A percentile compares a stretch with the other conserved stretches of the same genome.
Conservation (phyloP, 768 basidiomycete genomes). For the Pholiota microspora region DNA sequence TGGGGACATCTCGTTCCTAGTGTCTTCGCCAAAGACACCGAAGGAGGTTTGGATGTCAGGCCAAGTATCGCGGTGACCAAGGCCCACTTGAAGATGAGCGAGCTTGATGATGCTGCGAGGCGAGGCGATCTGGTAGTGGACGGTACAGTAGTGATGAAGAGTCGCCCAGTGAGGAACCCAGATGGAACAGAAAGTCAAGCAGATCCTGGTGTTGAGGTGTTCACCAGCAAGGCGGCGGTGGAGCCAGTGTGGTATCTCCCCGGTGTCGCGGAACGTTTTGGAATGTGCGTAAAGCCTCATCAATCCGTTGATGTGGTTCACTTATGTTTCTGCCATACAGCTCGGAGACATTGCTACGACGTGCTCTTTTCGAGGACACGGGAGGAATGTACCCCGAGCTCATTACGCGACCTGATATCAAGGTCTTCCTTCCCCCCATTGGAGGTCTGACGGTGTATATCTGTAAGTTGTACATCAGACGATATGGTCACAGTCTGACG, state of each 20-base stretch:
- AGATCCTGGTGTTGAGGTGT: constrained; percentile 83
- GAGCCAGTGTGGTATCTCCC: constrained; percentile 97
- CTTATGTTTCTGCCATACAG: constrained; percentile 31
- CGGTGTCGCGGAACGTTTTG: constrained; percentile 91
- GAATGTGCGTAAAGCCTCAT: constrained; percentile 86
- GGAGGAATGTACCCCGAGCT: constrained; percentile 96
- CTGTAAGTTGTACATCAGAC: constrained; percentile 41
- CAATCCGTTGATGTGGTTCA: neutral
- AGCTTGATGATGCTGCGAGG: constrained; percentile 80
- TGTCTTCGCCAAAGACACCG: constrained; percentile 61
- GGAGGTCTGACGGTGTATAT: constrained; percentile 92
- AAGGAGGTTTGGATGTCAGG: constrained; percentile 77
- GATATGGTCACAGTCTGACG: neutral
- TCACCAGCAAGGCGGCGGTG: constrained; percentile 88
- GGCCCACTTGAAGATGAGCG: constrained; percentile 92
- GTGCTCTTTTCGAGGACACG: constrained; percentile 95
- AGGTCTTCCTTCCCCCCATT: constrained; percentile 94
- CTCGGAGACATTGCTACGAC: constrained; percentile 78
- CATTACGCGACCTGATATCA: constrained; percentile 93
- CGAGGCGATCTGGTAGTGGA: constrained; percentile 75
- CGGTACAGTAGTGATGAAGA: constrained; percentile 77
- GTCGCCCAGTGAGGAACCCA: constrained; percentile 56
- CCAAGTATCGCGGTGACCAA: constrained; percentile 94
- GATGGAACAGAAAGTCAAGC: constrained; percentile 58
- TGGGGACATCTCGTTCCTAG: constrained; percentile 87